Percentiles rank a stretch among this genome's conserved stretches.
Evolutionary conservation across 768 basidiomycete genomes (phyloP).

Genomic region (Serendipita vermifera): DNA sequence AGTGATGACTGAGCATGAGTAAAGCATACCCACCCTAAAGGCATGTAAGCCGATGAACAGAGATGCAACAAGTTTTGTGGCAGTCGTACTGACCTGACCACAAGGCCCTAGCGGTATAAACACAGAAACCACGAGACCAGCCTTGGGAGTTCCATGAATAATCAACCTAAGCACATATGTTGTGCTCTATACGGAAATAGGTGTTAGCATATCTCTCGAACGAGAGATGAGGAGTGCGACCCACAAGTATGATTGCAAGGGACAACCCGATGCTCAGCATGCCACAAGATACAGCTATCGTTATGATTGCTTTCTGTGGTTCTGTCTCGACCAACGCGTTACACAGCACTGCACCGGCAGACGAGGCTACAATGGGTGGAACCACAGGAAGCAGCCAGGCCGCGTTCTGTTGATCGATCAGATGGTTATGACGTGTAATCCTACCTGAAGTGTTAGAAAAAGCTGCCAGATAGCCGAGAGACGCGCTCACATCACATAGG

Average conservation of each 20-base stretch:
- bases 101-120: slow-evolving; percentile 68
- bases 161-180: not conserved
- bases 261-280: slow-evolving; percentile 41
- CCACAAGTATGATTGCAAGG: slow-evolving; percentile 52
- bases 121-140: slow-evolving; percentile 22
- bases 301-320: slow-evolving; percentile 38
- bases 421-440: slow-evolving; percentile 45
- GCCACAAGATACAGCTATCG: slow-evolving; percentile 34
- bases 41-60: not conserved
- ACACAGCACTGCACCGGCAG: slow-evolving; percentile 50
- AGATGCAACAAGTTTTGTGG: too few relatives aligned
- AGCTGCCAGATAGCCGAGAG: not conserved
- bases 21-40: slow-evolving; percentile 37
- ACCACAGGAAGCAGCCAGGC: slow-evolving; percentile 69
- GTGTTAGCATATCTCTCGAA: too few relatives aligned
- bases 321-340: slow-evolving; percentile 35
- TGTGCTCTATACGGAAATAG: slow-evolving; percentile 32
- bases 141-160: not conserved
- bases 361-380: slow-evolving; percentile 52
- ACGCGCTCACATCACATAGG: slow-evolving; percentile 51
- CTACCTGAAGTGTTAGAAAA: slow-evolving; percentile 16
- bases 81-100: slow-evolving; percentile 32
- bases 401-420: slow-evolving; percentile 42
- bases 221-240: too few relatives aligned
- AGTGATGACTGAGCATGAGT: slow-evolving; percentile 41